Conservation (phyloP, 2,329 filamentous ascomycete species). For the Lasiodiplodia citricola region DNA sequence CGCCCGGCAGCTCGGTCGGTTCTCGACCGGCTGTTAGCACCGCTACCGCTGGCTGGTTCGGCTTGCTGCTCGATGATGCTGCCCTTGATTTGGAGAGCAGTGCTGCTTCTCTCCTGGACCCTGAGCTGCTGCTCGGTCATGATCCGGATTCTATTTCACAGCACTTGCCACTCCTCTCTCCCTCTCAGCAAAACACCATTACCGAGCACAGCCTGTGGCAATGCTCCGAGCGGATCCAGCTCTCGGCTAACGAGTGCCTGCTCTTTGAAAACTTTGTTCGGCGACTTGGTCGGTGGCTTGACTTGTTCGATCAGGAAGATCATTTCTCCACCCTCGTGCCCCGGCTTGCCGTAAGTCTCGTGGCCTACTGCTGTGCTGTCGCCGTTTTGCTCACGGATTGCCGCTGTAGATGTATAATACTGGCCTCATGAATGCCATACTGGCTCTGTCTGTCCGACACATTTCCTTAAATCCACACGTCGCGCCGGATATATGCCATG, state of each 20-base stretch:
- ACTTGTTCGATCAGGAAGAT: conserved; percentile 50
- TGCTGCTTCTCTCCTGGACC: not conserved
- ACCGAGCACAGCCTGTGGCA: conserved; percentile 18
- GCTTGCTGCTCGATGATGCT: conserved; percentile 24
- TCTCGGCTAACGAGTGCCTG: conserved; percentile 19
- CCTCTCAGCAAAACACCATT: not conserved
- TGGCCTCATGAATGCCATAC: conserved; percentile 63
- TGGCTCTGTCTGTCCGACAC: conserved; percentile 61
- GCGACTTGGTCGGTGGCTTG: conserved; percentile 46
- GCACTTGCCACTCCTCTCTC: not conserved
- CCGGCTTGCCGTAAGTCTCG: conserved; percentile 35
- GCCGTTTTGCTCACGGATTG: not conserved
- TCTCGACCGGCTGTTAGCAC: conserved; percentile 10
- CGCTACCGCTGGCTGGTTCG: conserved; percentile 23
- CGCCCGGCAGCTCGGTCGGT: conserved; percentile 5
- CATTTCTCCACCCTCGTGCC: conserved; percentile 41
- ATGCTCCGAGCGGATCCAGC: conserved; percentile 8
- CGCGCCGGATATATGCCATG: conserved; percentile 31
- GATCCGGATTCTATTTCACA: not conserved
- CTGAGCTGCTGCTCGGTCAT: not conserved
- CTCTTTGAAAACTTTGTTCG: conserved; percentile 49
- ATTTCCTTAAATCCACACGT: conserved; percentile 46
- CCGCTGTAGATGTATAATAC: conserved; percentile 52
- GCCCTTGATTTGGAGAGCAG: conserved; percentile 6
- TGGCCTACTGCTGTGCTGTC: not conserved